Evolutionary conservation across 75 land plant genomes (phyloP).

Genomic region (Larix kaempferi): DNA sequence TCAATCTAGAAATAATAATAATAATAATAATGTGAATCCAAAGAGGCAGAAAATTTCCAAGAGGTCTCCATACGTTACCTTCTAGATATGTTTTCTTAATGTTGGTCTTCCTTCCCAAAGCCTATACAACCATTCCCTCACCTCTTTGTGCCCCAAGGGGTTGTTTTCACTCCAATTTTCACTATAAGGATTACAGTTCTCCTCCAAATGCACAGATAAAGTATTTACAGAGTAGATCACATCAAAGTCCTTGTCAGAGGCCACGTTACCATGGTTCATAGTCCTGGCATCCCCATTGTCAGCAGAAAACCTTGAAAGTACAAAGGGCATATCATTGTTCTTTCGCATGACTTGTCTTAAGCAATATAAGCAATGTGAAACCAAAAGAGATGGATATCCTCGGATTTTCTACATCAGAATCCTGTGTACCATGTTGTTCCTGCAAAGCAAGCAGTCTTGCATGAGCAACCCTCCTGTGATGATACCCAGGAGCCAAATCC

Average conservation of each 20-base stretch:
- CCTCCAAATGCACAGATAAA: constrained; percentile 56
- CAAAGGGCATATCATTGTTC: neutral
- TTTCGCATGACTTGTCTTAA: neutral
- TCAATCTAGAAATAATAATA: too few species aligned
- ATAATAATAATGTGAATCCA: neutral
- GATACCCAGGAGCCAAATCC: constrained; percentile 96
- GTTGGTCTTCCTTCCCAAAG: constrained; percentile 74
- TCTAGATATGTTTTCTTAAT: constrained; percentile 72
- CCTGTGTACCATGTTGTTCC: constrained; percentile 19
- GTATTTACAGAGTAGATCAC: constrained; percentile 52
- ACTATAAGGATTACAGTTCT: constrained; percentile 71
- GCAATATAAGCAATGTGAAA: neutral
- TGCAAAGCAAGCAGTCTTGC: constrained; percentile 85
- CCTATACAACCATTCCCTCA: constrained; percentile 84
- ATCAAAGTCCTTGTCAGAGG: constrained; percentile 1
- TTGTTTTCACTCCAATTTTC: constrained; percentile 67
- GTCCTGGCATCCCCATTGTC: constrained; percentile 2
- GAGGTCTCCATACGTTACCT: constrained; percentile 47
- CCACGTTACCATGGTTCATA: neutral
- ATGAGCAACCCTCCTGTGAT: constrained; percentile 89
- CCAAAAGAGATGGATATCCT: neutral
- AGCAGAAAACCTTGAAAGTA: neutral
- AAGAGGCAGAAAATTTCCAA: neutral
- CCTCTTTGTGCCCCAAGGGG: constrained; percentile 62
- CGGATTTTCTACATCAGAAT: neutral